Conservation (phyloP, 805 yeast species). For the Osmozyma mogii region DNA sequence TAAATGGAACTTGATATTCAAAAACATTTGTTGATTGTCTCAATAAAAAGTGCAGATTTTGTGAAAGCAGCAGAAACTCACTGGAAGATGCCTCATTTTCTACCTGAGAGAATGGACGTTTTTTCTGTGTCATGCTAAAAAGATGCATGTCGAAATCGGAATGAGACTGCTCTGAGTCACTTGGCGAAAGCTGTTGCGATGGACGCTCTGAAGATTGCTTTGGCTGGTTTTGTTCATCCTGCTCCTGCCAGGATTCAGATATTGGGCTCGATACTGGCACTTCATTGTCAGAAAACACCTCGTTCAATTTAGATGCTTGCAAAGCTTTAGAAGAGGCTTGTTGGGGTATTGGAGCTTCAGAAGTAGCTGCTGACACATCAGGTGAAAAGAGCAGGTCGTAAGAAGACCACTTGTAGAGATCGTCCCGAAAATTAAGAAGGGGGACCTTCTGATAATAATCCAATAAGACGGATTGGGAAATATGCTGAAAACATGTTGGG, state of each 20-base stretch:
- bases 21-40: constrained; percentile 7
- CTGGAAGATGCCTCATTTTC: neutral
- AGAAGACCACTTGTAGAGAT: constrained; percentile 15
- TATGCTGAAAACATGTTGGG: constrained; percentile 23
- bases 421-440: constrained; percentile 13
- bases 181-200: constrained; percentile 12
- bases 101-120: neutral
- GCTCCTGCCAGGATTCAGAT: no score
- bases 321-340: no score
- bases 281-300: constrained; percentile 11
- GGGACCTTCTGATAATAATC: constrained; percentile 9
- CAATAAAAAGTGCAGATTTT: constrained; percentile 5
- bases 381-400: constrained; percentile 6
- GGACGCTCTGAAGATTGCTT: constrained; percentile 10
- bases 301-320: no score
- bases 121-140: constrained; percentile 1
- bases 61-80: constrained; percentile 2
- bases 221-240: constrained; percentile 6
- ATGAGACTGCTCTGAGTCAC: constrained; percentile 13
- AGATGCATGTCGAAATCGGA: constrained; percentile 1
- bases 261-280: no score
- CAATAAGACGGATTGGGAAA: constrained; percentile 16
- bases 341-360: no score
- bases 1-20: constrained; percentile 16
- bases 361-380: no score